Evolutionary conservation across 2,329 filamentous ascomycete species (phyloP).

Genomic region (Fusarium camptoceras): DNA sequence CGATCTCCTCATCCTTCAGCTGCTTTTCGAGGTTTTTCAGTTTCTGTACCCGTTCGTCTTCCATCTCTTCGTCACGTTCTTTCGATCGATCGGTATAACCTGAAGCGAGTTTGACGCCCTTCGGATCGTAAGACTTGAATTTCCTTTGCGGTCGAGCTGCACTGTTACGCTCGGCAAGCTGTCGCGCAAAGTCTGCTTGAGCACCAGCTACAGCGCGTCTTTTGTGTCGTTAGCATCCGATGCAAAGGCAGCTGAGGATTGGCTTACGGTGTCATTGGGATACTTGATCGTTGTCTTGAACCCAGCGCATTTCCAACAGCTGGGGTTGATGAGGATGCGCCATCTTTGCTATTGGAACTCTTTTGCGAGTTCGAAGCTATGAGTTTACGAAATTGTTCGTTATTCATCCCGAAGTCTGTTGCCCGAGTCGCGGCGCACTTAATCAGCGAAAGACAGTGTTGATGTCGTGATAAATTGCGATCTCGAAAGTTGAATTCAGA

Average conservation of each 20-base stretch:
- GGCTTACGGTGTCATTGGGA: constrained; percentile 92
- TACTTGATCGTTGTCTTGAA: constrained; percentile 81
- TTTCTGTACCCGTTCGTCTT: constrained; percentile 69
- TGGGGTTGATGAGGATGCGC: constrained; percentile 53
- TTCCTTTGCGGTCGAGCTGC: constrained; percentile 71
- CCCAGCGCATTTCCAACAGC: constrained; percentile 68
- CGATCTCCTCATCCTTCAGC: constrained; percentile 86
- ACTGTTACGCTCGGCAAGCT: constrained; percentile 80
- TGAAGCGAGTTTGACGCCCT: constrained; percentile 80
- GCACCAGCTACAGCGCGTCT: constrained; percentile 72
- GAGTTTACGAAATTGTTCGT: constrained; percentile 90
- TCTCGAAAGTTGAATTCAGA: constrained; percentile 13
- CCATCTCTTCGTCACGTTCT: constrained; percentile 65
- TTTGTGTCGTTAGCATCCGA: constrained; percentile 40
- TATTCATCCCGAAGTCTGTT: constrained; percentile 77
- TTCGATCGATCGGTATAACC: constrained; percentile 89
- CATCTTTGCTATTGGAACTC: constrained; percentile 56
- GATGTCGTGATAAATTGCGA: constrained; percentile 6
- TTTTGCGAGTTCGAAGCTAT: constrained; percentile 65
- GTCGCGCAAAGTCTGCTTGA: constrained; percentile 81
- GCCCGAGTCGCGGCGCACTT: background rate
- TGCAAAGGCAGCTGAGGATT: background rate
- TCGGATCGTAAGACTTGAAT: constrained; percentile 82
- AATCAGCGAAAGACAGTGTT: background rate
- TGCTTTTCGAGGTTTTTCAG: constrained; percentile 84